Percentiles rank a stretch among this genome's conserved stretches.
These are phyloP conservation scores for Podaxis mareebaensis DNA, from an alignment of 768 basidiomycete species.

Conservation along the genomic window DNA sequence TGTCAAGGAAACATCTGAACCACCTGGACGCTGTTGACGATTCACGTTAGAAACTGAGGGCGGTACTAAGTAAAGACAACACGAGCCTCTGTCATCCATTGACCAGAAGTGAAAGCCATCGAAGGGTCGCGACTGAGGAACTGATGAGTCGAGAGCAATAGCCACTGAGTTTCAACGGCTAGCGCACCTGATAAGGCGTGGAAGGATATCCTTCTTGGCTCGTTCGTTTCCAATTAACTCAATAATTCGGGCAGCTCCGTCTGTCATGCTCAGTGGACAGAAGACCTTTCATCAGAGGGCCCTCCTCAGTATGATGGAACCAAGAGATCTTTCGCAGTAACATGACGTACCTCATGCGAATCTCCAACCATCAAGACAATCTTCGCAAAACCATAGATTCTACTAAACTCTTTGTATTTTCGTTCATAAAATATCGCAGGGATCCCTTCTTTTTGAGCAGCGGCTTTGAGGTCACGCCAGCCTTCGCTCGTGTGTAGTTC, in stretches of 20 bases:
- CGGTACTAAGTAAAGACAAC: slow-evolving; percentile 21
- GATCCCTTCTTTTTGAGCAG: slow-evolving; percentile 63
- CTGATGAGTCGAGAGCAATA: neutral
- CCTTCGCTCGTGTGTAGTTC: slow-evolving; percentile 68
- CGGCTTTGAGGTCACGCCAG: slow-evolving; percentile 67
- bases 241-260: slow-evolving; percentile 72
- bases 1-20: slow-evolving; percentile 74
- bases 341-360: slow-evolving; percentile 52
- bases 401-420: slow-evolving; percentile 57
- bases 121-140: slow-evolving; percentile 57
- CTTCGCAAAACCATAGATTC: slow-evolving; percentile 69
- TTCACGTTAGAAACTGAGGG: slow-evolving; percentile 36
- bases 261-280: slow-evolving; percentile 80
- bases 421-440: slow-evolving; percentile 71
- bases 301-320: neutral
- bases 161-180: neutral
- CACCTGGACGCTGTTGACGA: slow-evolving; percentile 57
- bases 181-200: slow-evolving; percentile 60
- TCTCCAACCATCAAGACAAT: slow-evolving; percentile 62
- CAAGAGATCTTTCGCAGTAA: neutral
- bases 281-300: slow-evolving; percentile 43
- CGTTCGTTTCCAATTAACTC: slow-evolving; percentile 62
- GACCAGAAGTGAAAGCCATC: slow-evolving; percentile 68
- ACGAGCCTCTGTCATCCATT: slow-evolving; percentile 81
- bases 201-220: slow-evolving; percentile 58